Conservation (phyloP, 1,139 yeast species). For the Geotrichum siamense region DNA sequence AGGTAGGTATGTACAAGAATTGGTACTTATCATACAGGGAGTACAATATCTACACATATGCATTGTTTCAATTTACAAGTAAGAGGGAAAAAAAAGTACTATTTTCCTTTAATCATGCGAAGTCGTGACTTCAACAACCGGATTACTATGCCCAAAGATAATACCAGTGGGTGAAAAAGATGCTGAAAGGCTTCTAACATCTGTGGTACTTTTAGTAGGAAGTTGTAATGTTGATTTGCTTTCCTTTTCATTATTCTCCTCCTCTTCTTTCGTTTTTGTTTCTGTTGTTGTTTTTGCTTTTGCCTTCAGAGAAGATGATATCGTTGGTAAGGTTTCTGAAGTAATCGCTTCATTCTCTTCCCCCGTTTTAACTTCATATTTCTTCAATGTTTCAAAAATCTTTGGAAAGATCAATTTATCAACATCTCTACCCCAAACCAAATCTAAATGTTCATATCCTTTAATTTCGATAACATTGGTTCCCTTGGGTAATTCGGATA, state of each 20-base stretch:
- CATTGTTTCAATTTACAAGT: too few relatives aligned
- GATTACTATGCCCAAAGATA: slow-evolving; percentile 17
- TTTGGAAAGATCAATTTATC: slow-evolving; percentile 47
- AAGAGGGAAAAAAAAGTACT: too few relatives aligned
- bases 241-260: background rate
- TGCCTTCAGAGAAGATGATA: background rate
- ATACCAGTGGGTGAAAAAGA: slow-evolving; percentile 18
- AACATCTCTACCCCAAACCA: slow-evolving; percentile 78
- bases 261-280: background rate
- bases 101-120: slow-evolving; percentile 14
- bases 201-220: slow-evolving; percentile 3
- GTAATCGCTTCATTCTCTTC: background rate
- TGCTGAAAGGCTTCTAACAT: slow-evolving; percentile 12
- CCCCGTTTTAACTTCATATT: background rate
- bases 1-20: too few relatives aligned
- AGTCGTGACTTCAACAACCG: slow-evolving; percentile 18
- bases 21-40: too few relatives aligned
- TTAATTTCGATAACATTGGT: slow-evolving; percentile 44
- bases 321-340: background rate
- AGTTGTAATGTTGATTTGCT: background rate
- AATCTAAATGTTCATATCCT: slow-evolving; percentile 76
- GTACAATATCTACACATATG: too few relatives aligned
- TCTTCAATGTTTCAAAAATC: slow-evolving; percentile 32
- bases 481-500: slow-evolving; percentile 44
- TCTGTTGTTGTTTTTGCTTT: background rate